Conservation (phyloP, 2,329 filamentous ascomycete species). For the Ophiosphaerella korrae region DNA sequence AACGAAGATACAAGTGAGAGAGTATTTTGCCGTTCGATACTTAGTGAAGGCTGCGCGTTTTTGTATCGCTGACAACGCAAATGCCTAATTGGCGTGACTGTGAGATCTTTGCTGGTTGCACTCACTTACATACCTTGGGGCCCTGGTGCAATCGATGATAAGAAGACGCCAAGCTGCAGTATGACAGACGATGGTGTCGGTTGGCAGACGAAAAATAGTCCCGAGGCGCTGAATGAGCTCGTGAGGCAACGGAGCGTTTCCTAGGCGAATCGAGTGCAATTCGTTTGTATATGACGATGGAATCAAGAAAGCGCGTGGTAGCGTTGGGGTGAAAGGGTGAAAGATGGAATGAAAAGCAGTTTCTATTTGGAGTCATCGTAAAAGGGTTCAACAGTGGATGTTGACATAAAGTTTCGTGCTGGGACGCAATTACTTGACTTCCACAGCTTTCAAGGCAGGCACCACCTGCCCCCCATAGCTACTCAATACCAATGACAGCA, state of each 20-base stretch:
- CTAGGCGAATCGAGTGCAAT: neutral
- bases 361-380: neutral
- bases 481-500: too few species aligned
- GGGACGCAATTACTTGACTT: neutral
- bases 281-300: neutral
- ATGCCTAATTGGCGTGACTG: slow-evolving; percentile 4
- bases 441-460: too few species aligned
- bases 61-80: neutral
- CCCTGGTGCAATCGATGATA: too few species aligned
- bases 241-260: neutral
- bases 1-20: too few species aligned
- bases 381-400: neutral
- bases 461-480: too few species aligned
- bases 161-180: too few species aligned
- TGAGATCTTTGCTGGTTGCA: neutral
- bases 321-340: neutral
- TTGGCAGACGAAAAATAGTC: too few species aligned
- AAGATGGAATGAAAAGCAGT: neutral
- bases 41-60: slow-evolving; percentile 5
- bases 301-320: neutral
- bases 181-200: too few species aligned
- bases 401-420: neutral
- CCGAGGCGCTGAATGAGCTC: neutral
- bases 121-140: too few species aligned
- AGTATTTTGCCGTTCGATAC: neutral